Evolutionary conservation across 305 asterid genomes (phyloP).

Genomic region (Ajuga reptans): DNA sequence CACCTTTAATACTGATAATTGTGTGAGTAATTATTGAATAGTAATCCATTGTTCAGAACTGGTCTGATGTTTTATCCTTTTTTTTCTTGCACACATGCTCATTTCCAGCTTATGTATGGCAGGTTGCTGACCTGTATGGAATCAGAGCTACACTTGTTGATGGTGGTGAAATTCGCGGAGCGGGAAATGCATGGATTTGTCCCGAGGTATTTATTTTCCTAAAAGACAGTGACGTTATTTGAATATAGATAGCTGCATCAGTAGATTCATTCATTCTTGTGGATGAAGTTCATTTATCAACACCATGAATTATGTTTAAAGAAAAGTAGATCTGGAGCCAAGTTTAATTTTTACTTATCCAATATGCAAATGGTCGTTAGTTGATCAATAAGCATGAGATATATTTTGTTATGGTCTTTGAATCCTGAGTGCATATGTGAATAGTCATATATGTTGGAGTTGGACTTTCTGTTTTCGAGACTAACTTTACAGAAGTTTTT

Average conservation of each 20-base stretch:
- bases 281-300: conserved; percentile 10
- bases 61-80: conserved; percentile 2
- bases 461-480: not conserved
- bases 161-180: conserved; percentile 99
- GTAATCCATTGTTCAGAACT: conserved; percentile 12
- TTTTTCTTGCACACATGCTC: conserved; percentile 5
- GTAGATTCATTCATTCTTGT: conserved; percentile 9
- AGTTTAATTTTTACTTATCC: too few relatives aligned
- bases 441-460: not conserved
- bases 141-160: conserved; percentile 95
- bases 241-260: conserved; percentile 17
- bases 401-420: conserved; percentile 5
- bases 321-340: conserved; percentile 9
- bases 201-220: conserved; percentile 74
- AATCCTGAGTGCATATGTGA: not conserved
- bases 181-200: conserved; percentile 99
- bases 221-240: conserved; percentile 19
- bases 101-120: conserved; percentile 26
- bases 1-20: conserved; percentile 93
- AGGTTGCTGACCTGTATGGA: conserved; percentile 99
- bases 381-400: conserved; percentile 11
- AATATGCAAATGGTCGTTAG: not conserved
- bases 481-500: conserved; percentile 8
- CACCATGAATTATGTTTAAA: not conserved
- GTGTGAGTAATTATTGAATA: conserved; percentile 51